A percentile compares a stretch with the other conserved stretches of the same genome.
Evolutionary conservation across 164 flowering plant species (phyloP).

Genomic region (Stephania cephalantha): DNA sequence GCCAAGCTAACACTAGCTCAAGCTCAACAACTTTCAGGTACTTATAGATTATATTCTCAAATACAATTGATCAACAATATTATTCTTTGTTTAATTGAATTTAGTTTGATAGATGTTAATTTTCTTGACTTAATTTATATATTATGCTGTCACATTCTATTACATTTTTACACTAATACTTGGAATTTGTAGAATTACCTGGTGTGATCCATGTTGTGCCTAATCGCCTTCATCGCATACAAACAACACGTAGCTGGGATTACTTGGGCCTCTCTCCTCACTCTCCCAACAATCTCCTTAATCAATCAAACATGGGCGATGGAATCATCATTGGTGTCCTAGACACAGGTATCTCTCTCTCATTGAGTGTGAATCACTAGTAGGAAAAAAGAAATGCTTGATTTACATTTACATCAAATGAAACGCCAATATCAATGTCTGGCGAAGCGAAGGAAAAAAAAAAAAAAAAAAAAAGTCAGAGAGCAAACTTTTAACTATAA

Average conservation of each 20-base stretch:
- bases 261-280: constrained; percentile 28
- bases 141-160: neutral
- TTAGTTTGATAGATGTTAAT: too few species aligned
- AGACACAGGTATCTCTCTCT: neutral
- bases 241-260: constrained; percentile 48
- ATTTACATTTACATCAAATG: neutral
- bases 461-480: too few species aligned
- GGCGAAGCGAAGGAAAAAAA: too few species aligned
- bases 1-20: constrained; percentile 24
- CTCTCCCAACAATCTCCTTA: constrained; percentile 8
- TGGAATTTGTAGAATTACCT: constrained; percentile 20
- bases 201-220: constrained; percentile 31
- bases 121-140: too few species aligned
- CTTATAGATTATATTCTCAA: neutral
- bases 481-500: neutral
- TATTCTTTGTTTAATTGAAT: too few species aligned
- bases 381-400: neutral
- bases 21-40: constrained; percentile 23
- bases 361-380: neutral
- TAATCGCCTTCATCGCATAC: constrained; percentile 21
- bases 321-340: constrained; percentile 2
- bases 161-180: neutral
- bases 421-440: neutral
- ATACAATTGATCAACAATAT: neutral
- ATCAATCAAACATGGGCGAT: constrained; percentile 9